A percentile compares a stretch with the other conserved stretches of the same genome.
Conservation (phyloP, 1,284 basidiomycete genomes). For the Peniophora sp. region DNA sequence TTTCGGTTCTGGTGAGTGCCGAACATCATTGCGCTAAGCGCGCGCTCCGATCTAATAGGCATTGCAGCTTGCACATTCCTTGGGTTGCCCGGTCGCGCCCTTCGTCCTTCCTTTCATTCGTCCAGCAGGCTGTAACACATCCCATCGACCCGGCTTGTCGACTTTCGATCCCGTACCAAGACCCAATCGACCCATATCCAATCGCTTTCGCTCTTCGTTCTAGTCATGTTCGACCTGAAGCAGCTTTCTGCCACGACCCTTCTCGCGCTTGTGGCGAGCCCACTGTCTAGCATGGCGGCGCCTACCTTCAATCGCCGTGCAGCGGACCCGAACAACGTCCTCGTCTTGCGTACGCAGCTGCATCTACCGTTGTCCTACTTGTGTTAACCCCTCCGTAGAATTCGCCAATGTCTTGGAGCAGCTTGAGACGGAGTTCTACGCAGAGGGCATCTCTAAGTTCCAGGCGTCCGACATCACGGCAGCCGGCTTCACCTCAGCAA, state of each 20-base stretch:
- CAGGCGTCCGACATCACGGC: conserved; percentile 52
- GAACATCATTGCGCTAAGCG: neutral
- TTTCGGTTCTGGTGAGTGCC: neutral
- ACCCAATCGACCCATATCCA: neutral
- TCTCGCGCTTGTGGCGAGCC: conserved; percentile 36
- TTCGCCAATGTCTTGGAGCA: conserved; percentile 72
- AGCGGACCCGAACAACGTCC: conserved; percentile 35
- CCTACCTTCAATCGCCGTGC: conserved; percentile 23
- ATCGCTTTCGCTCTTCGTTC: neutral
- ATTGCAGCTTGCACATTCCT: conserved; percentile 18
- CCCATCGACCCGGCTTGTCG: conserved; percentile 24
- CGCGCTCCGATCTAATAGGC: neutral
- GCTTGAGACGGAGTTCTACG: conserved; percentile 66
- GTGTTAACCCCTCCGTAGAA: conserved; percentile 30
- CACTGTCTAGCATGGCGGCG: conserved; percentile 42
- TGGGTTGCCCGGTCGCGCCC: conserved; percentile 67
- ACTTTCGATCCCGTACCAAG: conserved; percentile 12
- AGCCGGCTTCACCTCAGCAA: conserved; percentile 59
- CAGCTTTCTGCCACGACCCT: conserved; percentile 29
- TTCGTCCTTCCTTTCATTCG: conserved; percentile 41
- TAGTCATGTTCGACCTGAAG: conserved; percentile 33
- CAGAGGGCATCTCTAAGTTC: conserved; percentile 61
- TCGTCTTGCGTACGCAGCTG: conserved; percentile 52
- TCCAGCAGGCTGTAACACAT: conserved; percentile 35
- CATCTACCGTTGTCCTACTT: neutral